These are phyloP conservation scores for Boletus rubescentipes DNA, from an alignment of 768 basidiomycete species.

Conservation along the genomic window DNA sequence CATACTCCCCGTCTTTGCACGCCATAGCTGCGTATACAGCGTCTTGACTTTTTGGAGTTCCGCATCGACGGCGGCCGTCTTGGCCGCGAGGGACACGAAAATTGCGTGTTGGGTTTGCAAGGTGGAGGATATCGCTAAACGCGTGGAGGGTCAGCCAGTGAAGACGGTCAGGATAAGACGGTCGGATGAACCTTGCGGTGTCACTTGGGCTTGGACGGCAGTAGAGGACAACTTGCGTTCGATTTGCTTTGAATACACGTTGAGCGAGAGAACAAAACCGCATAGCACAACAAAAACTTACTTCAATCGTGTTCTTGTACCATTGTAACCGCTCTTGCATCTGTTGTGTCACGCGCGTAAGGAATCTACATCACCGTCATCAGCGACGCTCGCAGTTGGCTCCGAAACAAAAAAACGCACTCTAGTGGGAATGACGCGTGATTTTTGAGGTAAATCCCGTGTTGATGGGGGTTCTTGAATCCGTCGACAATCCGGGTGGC, in stretches of 20 bases:
- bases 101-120: constrained; percentile 78
- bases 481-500: constrained; percentile 78
- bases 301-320: constrained; percentile 83
- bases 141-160: background rate
- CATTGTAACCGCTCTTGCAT: constrained; percentile 71
- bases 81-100: constrained; percentile 74
- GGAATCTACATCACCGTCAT: constrained; percentile 49
- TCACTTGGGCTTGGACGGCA: constrained; percentile 58
- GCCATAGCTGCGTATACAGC: constrained; percentile 77
- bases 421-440: constrained; percentile 82
- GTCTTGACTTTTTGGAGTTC: constrained; percentile 77
- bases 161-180: background rate
- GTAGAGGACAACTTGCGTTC: constrained; percentile 77
- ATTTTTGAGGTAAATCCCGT: constrained; percentile 68
- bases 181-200: constrained; percentile 63
- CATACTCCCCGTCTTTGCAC: constrained; percentile 76
- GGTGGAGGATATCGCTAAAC: constrained; percentile 66
- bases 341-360: constrained; percentile 66
- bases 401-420: constrained; percentile 42
- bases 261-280: background rate
- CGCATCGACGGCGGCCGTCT: constrained; percentile 69
- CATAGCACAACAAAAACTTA: constrained; percentile 24
- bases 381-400: background rate
- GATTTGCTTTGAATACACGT: constrained; percentile 43
- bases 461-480: constrained; percentile 71